Evolutionary conservation across 2,329 filamentous ascomycete genomes (phyloP).

Genomic region (Fusarium pseudograminearum): DNA sequence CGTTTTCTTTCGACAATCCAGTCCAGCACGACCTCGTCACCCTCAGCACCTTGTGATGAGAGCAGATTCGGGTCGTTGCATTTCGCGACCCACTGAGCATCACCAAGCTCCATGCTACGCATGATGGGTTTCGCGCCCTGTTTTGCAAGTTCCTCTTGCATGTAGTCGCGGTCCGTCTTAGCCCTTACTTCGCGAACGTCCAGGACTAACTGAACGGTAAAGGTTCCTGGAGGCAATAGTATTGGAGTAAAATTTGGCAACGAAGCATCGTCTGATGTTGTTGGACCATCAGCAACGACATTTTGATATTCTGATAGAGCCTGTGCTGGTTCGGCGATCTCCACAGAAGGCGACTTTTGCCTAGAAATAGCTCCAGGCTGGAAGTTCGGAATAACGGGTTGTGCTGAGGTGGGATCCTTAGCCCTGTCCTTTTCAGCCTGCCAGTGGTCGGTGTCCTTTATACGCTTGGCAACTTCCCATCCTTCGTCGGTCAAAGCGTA

Average conservation of each 20-base stretch:
- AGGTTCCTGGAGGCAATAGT: constrained; percentile 71
- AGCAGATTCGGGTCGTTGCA: constrained; percentile 70
- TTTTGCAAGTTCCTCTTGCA: constrained; percentile 77
- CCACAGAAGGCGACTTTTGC: constrained; percentile 36
- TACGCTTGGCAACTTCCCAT: constrained; percentile 77
- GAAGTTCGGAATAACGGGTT: constrained; percentile 7
- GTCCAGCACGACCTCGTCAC: constrained; percentile 79
- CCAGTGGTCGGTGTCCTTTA: constrained; percentile 65
- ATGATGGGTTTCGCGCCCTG: constrained; percentile 74
- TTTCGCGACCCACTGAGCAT: constrained; percentile 84
- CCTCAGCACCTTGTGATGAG: constrained; percentile 67
- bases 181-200: constrained; percentile 81
- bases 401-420: constrained; percentile 16
- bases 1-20: constrained; percentile 86
- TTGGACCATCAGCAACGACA: constrained; percentile 56
- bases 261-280: constrained; percentile 46
- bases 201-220: constrained; percentile 78
- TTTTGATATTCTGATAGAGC: constrained; percentile 51
- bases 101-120: constrained; percentile 77
- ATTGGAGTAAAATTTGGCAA: constrained; percentile 70
- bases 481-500: constrained; percentile 82
- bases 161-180: constrained; percentile 80
- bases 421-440: constrained; percentile 43
- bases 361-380: constrained; percentile 2
- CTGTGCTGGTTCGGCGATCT: constrained; percentile 19